phyloP scores from a whole-genome alignment of 108 stramenopile species.

The Hondaea fermentalgiana region DNA sequence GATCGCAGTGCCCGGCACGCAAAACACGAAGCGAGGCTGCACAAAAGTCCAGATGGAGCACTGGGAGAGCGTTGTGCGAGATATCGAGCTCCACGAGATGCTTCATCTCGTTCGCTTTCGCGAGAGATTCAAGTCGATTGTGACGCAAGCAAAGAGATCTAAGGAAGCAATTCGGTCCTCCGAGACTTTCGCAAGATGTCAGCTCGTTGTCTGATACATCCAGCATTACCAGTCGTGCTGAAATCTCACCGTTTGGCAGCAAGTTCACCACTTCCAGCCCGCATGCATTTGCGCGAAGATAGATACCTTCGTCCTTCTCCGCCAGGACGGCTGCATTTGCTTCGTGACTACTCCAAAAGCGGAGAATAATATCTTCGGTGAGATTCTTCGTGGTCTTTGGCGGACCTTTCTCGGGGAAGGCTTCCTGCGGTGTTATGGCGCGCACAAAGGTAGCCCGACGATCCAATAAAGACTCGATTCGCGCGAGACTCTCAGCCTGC shows the following conservation, averaged over 20 bases:
- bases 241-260: neutral
- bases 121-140: neutral
- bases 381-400: neutral
- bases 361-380: neutral
- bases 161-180: neutral
- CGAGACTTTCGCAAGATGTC: neutral
- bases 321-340: neutral
- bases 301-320: neutral
- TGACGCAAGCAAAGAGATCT: neutral
- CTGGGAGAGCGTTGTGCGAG: neutral
- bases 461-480: neutral
- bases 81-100: neutral
- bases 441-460: neutral
- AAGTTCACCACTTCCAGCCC: neutral
- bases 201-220: neutral
- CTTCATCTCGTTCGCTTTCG: neutral
- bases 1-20: neutral
- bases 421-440: neutral
- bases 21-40: neutral
- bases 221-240: neutral
- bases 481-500: neutral
- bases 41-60: neutral
- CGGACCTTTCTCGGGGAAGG: neutral
- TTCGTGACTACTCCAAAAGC: neutral
- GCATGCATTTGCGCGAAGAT: neutral